Evolutionary conservation across 192 early-diverging fungal species (phyloP), one percentile per base, ranked within the genome.

Genomic region (Gaertneriomyces sp.): DNA sequence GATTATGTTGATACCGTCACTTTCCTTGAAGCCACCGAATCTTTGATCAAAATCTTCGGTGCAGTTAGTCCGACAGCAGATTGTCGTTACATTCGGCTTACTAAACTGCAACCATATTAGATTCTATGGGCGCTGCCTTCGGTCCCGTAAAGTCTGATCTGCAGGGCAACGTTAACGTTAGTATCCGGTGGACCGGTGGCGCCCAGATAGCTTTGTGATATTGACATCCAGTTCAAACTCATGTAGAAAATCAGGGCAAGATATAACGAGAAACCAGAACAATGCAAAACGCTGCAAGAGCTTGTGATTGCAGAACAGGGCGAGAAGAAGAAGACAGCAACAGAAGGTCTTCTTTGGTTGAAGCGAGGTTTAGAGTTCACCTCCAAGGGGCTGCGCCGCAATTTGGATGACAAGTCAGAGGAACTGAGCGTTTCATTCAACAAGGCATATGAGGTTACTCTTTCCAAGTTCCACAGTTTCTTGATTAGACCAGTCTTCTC

Each of bases 301-400:
- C 82, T 98, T 55, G 81, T 91, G 42, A 71, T 78, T 7, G 81
- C 76, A 9, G 96, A 98, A 76, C 57, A 78, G 3, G 76, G 66
- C n/a, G 87, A 89, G 65, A 90, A 90, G 77, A 90, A 92, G 76
- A 83, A 88, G 69, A 86, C 82, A 9, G 94, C 93, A 52, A 91
- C 93, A 19, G 91, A 94, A 70, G 93, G 91, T 14, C 82, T 98
- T 40, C 79, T 98, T 61, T 98, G 95, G 95, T 84, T 98, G 46
- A 93, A 88, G 68, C 81, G 93, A 39, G 74, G 68, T 9, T 66
- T 82, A 44, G 78, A 77, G 60, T 78, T 82, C 49, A 78, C 75
- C 20, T 66, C 73, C 42, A 66, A 74, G 58, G 73, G 64, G 9
- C 70, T 82, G 53, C 64, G 74, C n/a, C 42, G 74, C n/a, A 79